These are phyloP conservation scores for Plasmodium gaboni DNA, from an alignment of 169 alveolate species.

Conservation along the genomic window DNA sequence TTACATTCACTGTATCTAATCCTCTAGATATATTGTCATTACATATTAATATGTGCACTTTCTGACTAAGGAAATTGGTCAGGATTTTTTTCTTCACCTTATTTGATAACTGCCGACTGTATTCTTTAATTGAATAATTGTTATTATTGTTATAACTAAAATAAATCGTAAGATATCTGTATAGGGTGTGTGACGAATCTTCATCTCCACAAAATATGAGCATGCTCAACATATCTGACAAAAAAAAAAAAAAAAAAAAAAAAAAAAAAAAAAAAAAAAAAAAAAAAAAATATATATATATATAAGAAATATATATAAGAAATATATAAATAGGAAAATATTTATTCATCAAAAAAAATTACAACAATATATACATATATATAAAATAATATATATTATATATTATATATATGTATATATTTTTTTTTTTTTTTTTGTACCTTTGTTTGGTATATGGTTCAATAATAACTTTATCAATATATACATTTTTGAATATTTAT, in stretches of 20 bases:
- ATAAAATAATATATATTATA: not conserved
- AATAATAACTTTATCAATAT: conserved; percentile 9
- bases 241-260: not conserved
- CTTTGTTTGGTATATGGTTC: conserved; percentile 8
- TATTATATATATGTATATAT: not conserved
- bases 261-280: not conserved
- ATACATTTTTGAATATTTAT: conserved; percentile 25
- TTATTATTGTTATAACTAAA: conserved; percentile 33
- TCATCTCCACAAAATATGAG: conserved; percentile 36
- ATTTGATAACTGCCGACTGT: conserved; percentile 22
- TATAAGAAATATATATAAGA: not conserved
- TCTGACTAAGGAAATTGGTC: conserved; percentile 20
- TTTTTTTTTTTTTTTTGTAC: conserved; percentile 5
- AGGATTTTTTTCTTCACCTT: conserved; percentile 16
- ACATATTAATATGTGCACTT: conserved; percentile 88
- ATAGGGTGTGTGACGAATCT: conserved; percentile 21
- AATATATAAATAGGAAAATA: not conserved
- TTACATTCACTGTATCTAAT: conserved; percentile 91
- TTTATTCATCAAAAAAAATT: not conserved
- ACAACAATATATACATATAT: not conserved
- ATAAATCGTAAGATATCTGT: conserved; percentile 47
- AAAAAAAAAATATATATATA: not conserved
- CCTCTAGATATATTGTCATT: conserved; percentile 96
- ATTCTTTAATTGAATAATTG: conserved; percentile 25
- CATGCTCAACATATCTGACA: conserved; percentile 40